These are phyloP conservation scores for Populus hybrid DNA, from an alignment of 441 rosid genomes.

Conservation along the genomic window DNA sequence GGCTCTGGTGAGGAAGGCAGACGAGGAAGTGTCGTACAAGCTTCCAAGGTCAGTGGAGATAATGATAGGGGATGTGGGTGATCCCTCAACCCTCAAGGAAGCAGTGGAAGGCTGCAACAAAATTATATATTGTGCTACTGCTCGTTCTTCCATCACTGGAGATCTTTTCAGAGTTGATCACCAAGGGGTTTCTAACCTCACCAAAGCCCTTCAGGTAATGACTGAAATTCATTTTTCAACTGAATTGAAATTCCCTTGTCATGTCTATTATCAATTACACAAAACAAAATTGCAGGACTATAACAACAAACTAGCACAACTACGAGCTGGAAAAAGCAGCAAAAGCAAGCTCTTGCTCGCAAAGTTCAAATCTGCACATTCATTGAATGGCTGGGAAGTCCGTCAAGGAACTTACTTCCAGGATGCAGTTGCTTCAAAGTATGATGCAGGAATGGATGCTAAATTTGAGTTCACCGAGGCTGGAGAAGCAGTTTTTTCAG, in stretches of 20 bases:
- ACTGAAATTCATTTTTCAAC: neutral
- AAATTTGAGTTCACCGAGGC: constrained; percentile 78
- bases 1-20: constrained; percentile 81
- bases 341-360: constrained; percentile 91
- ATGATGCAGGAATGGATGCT: constrained; percentile 94
- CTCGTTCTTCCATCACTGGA: constrained; percentile 86
- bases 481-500: constrained; percentile 84
- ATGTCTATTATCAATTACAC: neutral
- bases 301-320: constrained; percentile 78
- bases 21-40: constrained; percentile 61
- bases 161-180: constrained; percentile 91
- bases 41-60: constrained; percentile 91
- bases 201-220: constrained; percentile 79
- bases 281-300: constrained; percentile 49
- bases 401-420: constrained; percentile 90
- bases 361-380: constrained; percentile 65
- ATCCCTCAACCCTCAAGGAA: constrained; percentile 56
- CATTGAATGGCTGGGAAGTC: constrained; percentile 83
- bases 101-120: constrained; percentile 91
- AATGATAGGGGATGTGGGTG: constrained; percentile 88
- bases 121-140: constrained; percentile 90
- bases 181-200: constrained; percentile 81
- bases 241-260: neutral
- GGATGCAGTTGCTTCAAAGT: constrained; percentile 72
- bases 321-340: constrained; percentile 88